These are phyloP conservation scores for Exophiala lecanii-corni DNA, from an alignment of 2,329 filamentous ascomycete genomes.

Conservation along the genomic window DNA sequence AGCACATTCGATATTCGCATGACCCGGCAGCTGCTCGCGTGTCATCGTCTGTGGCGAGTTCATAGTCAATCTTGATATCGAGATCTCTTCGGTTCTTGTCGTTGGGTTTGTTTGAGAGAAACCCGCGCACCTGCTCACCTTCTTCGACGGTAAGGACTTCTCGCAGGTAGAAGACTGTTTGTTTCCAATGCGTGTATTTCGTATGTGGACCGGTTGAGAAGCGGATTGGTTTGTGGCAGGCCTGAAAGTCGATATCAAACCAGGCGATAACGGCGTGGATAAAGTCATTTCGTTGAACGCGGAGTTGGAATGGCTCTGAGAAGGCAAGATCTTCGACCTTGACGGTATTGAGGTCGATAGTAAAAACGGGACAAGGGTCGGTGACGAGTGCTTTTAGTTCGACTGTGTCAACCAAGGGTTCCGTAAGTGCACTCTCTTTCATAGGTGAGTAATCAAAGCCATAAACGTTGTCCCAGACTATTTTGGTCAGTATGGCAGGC, in stretches of 20 bases:
- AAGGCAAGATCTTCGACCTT: conserved; percentile 79
- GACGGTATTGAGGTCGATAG: conserved; percentile 90
- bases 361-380: conserved; percentile 78
- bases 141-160: conserved; percentile 89
- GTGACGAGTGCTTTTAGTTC: conserved; percentile 96
- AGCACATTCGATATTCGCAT: conserved; percentile 70
- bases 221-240: conserved; percentile 94
- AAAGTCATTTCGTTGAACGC: conserved; percentile 82
- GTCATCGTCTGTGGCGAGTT: conserved; percentile 69
- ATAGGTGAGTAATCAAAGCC: conserved; percentile 95
- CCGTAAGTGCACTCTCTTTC: conserved; percentile 87
- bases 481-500: conserved; percentile 18
- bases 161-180: conserved; percentile 96
- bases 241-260: conserved; percentile 99
- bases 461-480: conserved; percentile 99
- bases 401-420: conserved; percentile 95
- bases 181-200: conserved; percentile 99
- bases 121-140: conserved; percentile 72
- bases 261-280: conserved; percentile 94
- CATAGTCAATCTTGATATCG: conserved; percentile 83
- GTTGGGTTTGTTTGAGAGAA: conserved; percentile 80
- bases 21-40: conserved; percentile 64
- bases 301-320: conserved; percentile 69
- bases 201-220: conserved; percentile 97
- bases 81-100: conserved; percentile 91